Evolutionary conservation across 345 rosid species (phyloP).

Genomic region (Dimocarpus longan): DNA sequence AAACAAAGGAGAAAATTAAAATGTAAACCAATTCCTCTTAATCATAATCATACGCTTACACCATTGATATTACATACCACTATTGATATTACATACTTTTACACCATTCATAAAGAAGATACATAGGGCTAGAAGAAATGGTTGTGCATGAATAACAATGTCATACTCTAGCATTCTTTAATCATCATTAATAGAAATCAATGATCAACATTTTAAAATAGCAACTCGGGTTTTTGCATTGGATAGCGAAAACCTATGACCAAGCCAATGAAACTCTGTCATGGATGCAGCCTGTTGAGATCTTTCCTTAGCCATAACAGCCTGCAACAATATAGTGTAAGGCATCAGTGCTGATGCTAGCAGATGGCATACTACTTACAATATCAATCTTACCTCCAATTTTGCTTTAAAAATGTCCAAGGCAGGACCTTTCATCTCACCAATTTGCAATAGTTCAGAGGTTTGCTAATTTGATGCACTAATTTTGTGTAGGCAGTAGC

Average conservation of each 20-base stretch:
- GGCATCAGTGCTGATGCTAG: conserved; percentile 14
- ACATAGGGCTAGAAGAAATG: conserved; percentile 1
- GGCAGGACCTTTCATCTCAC: conserved; percentile 99
- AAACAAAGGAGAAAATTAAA: no score
- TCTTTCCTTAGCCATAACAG: conserved; percentile 97
- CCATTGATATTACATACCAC: no score
- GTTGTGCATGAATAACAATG: background rate
- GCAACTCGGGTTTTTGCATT: conserved; percentile 96
- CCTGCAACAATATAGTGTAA: conserved; percentile 47
- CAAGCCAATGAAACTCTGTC: conserved; percentile 97
- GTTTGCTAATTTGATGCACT: conserved; percentile 87
- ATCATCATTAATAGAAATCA: conserved; percentile 1
- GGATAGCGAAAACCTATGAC: conserved; percentile 82
- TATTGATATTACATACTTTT: no score
- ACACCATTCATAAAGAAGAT: conserved; percentile 11
- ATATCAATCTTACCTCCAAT: conserved; percentile 66
- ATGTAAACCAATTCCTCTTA: no score
- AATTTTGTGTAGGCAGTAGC: conserved; percentile 92
- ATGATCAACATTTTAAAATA: conserved; percentile 77
- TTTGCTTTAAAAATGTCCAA: conserved; percentile 91
- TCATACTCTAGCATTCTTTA: background rate
- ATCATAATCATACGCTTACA: no score
- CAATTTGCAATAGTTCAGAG: conserved; percentile 86
- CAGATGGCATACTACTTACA: background rate
- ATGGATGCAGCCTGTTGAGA: conserved; percentile 96